Conservation (phyloP, 2,329 filamentous ascomycete genomes). For the Neurospora crassa region DNA sequence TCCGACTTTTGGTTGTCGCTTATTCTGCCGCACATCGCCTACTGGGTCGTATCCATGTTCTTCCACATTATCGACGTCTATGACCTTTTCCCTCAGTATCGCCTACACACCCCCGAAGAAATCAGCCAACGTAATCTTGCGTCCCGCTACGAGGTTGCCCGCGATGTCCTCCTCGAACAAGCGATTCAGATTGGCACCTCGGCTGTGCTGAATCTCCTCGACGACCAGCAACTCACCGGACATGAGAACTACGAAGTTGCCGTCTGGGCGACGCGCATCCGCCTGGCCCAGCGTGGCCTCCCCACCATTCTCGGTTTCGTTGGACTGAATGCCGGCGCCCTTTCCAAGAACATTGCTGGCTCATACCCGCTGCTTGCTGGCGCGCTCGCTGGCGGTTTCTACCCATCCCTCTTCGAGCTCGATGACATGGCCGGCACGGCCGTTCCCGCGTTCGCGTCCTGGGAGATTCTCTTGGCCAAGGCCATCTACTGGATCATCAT, state of each 20-base stretch:
- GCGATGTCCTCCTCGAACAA: slow-evolving; percentile 88
- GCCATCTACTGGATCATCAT: slow-evolving; percentile 71
- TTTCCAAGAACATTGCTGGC: slow-evolving; percentile 65
- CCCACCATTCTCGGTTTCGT: slow-evolving; percentile 60
- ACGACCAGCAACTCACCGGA: slow-evolving; percentile 64
- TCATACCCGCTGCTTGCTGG: slow-evolving; percentile 68
- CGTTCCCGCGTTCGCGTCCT: slow-evolving; percentile 67
- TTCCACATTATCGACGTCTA: slow-evolving; percentile 83
- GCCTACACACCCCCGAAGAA: slow-evolving; percentile 89
- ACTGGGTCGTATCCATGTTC: slow-evolving; percentile 78
- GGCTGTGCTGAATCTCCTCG: slow-evolving; percentile 57
- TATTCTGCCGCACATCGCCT: slow-evolving; percentile 68
- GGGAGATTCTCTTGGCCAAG: slow-evolving; percentile 70
- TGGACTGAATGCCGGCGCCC: slow-evolving; percentile 64
- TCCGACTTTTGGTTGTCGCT: slow-evolving; percentile 75
- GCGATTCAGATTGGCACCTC: slow-evolving; percentile 73
- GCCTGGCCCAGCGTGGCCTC: slow-evolving; percentile 68
- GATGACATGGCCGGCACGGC: slow-evolving; percentile 39
- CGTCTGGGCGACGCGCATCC: slow-evolving; percentile 77
- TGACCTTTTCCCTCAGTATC: slow-evolving; percentile 83
- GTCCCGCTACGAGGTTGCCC: slow-evolving; percentile 72
- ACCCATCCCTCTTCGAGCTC: slow-evolving; percentile 59
- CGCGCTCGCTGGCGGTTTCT: slow-evolving; percentile 68
- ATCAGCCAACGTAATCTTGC: slow-evolving; percentile 81
- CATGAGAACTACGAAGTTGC: slow-evolving; percentile 79